Conservation (phyloP, 169 alveolate genomes). For the Amoebophrya sp. region DNA sequence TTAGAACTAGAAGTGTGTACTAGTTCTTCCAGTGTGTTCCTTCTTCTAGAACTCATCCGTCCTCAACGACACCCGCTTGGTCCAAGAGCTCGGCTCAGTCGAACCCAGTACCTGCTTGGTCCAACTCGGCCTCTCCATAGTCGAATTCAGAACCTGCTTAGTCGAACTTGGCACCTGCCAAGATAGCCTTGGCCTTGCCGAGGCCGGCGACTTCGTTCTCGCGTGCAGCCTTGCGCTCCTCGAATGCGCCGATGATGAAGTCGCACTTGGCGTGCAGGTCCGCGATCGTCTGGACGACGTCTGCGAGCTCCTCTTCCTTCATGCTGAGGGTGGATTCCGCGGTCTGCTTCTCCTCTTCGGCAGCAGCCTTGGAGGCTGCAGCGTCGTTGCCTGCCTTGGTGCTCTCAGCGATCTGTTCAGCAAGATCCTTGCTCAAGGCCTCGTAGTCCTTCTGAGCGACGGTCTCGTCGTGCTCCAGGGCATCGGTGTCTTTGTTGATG, state of each 20-base stretch:
- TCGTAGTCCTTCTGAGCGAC: constrained; percentile 26
- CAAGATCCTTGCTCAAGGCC: not conserved
- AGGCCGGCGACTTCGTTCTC: not conserved
- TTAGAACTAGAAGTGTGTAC: no score
- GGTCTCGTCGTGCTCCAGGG: not conserved
- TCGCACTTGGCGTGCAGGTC: constrained; percentile 26
- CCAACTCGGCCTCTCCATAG: no score
- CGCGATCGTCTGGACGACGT: not conserved
- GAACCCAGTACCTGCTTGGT: no score
- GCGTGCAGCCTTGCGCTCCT: constrained; percentile 22
- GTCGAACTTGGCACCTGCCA: not conserved
- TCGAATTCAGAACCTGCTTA: no score
- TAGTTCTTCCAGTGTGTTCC: no score
- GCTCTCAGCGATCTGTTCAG: not conserved
- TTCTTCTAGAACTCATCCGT: no score
- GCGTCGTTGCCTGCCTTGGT: not conserved
- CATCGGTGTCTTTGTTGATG: not conserved
- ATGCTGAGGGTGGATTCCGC: not conserved
- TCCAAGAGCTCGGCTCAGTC: no score
- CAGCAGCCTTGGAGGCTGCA: not conserved
- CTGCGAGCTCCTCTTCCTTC: not conserved
- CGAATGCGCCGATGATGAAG: not conserved
- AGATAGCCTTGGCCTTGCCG: constrained; percentile 7
- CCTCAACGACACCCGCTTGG: no score
- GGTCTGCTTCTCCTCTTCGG: constrained; percentile 26